phyloP scores from a whole-genome alignment of 306 rosid genomes.

The Datisca glomerata region DNA sequence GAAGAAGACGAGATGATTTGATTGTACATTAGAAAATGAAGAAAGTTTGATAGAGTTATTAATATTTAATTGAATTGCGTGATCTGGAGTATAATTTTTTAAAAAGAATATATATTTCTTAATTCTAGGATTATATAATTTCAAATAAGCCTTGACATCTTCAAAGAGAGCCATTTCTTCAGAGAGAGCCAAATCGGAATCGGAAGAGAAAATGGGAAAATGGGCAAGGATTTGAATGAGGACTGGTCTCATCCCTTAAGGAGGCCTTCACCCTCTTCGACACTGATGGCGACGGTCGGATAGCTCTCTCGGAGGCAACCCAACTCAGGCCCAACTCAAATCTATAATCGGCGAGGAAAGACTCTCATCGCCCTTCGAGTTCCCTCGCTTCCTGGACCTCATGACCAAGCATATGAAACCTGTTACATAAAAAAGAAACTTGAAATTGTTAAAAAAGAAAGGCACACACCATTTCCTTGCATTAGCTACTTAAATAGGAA shows the following conservation, averaged over 20 bases:
- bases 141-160: no score
- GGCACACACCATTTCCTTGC: no score
- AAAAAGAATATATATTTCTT: no score
- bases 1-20: no score
- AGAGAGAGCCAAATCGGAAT: conserved; percentile 2
- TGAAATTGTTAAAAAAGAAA: no score
- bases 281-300: conserved; percentile 74
- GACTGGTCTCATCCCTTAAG: conserved; percentile 82
- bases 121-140: no score
- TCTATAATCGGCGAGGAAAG: conserved; percentile 69
- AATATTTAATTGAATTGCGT: no score
- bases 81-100: no score
- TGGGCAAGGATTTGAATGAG: conserved; percentile 96
- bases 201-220: conserved; percentile 16
- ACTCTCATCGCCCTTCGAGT: conserved; percentile 70
- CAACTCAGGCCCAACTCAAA: conserved; percentile 94
- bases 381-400: conserved; percentile 69
- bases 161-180: neutral
- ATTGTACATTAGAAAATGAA: no score
- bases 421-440: no score
- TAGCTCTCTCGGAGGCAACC: conserved; percentile 98
- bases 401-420: conserved; percentile 96
- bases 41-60: no score
- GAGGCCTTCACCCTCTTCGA: conserved; percentile 95
- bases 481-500: no score